Conservation (phyloP, 2,329 filamentous ascomycete genomes). For the Claviceps arundinis region DNA sequence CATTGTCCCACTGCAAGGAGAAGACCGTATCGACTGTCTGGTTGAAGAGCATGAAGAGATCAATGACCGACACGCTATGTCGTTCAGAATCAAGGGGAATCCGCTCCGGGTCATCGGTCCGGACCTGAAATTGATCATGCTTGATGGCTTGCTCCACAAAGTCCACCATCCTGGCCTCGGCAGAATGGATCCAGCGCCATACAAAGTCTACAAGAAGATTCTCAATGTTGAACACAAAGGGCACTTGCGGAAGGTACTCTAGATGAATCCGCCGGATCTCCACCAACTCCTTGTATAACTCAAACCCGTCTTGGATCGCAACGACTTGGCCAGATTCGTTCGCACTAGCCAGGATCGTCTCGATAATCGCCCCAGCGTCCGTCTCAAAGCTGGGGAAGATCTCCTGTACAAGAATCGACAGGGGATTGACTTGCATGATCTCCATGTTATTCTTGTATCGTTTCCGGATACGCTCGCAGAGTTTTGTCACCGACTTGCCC, state of each 20-base stretch:
- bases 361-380: slow-evolving; percentile 75
- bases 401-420: slow-evolving; percentile 63
- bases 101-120: slow-evolving; percentile 48
- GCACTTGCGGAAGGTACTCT: slow-evolving; percentile 55
- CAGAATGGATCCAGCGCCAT: slow-evolving; percentile 82
- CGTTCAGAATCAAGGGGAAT: slow-evolving; percentile 65
- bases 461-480: slow-evolving; percentile 83
- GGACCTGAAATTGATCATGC: slow-evolving; percentile 73
- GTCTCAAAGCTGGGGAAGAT: slow-evolving; percentile 83
- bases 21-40: slow-evolving; percentile 81
- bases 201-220: slow-evolving; percentile 80
- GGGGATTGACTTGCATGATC: slow-evolving; percentile 60
- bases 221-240: slow-evolving; percentile 83
- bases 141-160: slow-evolving; percentile 87
- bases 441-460: slow-evolving; percentile 78
- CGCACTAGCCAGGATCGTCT: slow-evolving; percentile 63
- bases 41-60: slow-evolving; percentile 88
- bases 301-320: slow-evolving; percentile 82
- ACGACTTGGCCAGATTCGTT: slow-evolving; percentile 61
- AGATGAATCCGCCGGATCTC: slow-evolving; percentile 72
- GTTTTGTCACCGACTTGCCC: slow-evolving; percentile 70
- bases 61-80: slow-evolving; percentile 85
- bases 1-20: slow-evolving; percentile 81
- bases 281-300: slow-evolving; percentile 79
- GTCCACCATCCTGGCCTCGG: slow-evolving; percentile 63